A percentile compares a stretch with the other conserved stretches of the same genome.
These are phyloP conservation scores for Psidium friedrichsthalianum DNA, from an alignment of 345 rosid genomes.

Conservation along the genomic window DNA sequence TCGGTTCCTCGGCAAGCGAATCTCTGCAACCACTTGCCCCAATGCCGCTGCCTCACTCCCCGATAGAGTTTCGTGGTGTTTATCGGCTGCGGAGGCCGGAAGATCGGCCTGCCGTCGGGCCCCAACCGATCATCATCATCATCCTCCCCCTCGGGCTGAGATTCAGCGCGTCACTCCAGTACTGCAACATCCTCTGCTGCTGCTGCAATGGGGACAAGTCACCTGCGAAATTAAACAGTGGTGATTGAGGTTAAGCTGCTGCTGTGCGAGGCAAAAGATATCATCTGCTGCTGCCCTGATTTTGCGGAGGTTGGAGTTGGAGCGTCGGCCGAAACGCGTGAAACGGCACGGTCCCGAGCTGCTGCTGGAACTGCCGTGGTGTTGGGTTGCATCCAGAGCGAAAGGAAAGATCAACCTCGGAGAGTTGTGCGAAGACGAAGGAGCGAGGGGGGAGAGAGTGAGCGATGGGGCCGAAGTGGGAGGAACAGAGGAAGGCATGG, in stretches of 20 bases:
- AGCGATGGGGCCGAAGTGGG: no score
- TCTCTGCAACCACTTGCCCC: no score
- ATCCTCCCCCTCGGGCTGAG: conserved; percentile 70
- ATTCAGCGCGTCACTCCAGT: conserved; percentile 52
- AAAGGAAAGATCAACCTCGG: conserved; percentile 44
- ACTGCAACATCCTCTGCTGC: conserved; percentile 52
- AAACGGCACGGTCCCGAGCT: conserved; percentile 10
- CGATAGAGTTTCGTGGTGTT: no score
- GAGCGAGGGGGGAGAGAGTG: neutral
- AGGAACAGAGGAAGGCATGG: neutral
- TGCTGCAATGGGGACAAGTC: conserved; percentile 23
- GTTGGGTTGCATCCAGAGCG: conserved; percentile 30
- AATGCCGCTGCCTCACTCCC: no score
- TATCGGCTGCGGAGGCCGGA: conserved; percentile 7
- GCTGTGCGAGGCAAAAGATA: conserved; percentile 52
- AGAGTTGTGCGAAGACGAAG: conserved; percentile 7
- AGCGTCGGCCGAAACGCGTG: conserved; percentile 15
- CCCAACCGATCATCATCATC: conserved; percentile 70
- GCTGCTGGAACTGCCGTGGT: conserved; percentile 30
- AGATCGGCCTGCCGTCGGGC: conserved; percentile 41
- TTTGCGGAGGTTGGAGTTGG: conserved; percentile 13
- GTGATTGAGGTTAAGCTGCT: conserved; percentile 1
- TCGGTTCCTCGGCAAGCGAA: no score
- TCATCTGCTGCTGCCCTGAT: conserved; percentile 35
- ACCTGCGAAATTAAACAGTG: conserved; percentile 14